Evolutionary conservation across 1,284 basidiomycete genomes (phyloP).

Genomic region (Marasmius sp.): DNA sequence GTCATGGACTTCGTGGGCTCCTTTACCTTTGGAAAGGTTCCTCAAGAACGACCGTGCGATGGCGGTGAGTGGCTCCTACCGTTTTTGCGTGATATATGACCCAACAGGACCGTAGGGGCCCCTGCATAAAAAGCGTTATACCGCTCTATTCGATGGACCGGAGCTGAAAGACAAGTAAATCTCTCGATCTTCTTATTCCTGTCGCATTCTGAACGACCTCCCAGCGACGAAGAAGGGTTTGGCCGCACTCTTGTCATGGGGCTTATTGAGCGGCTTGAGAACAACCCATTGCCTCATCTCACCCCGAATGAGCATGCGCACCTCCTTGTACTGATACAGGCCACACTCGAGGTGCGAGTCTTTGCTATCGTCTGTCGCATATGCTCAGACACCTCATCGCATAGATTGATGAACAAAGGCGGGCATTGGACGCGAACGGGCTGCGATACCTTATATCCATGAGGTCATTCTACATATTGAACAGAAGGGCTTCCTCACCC

Average conservation of each 20-base stretch:
- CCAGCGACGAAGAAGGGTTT: conserved; percentile 62
- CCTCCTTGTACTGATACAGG: conserved; percentile 79
- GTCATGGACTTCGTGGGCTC: conserved; percentile 34
- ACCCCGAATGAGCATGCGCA: conserved; percentile 78
- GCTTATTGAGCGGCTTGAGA: conserved; percentile 66
- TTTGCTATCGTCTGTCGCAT: not conserved
- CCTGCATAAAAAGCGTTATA: conserved; percentile 38
- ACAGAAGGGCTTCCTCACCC: conserved; percentile 53
- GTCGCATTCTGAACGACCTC: not conserved
- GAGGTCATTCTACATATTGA: conserved; percentile 80
- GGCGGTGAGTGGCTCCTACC: conserved; percentile 17
- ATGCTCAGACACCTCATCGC: conserved; percentile 1
- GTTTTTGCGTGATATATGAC: not conserved
- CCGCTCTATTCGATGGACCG: conserved; percentile 43
- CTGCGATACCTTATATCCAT: conserved; percentile 89
- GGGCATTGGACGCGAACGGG: conserved; percentile 86
- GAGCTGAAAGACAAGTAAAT: conserved; percentile 43
- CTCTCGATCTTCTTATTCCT: conserved; percentile 4
- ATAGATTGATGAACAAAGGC: conserved; percentile 83
- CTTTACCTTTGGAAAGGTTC: conserved; percentile 58
- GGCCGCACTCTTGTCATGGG: conserved; percentile 59
- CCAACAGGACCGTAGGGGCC: conserved; percentile 8
- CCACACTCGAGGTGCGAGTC: conserved; percentile 76
- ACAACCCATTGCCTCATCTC: conserved; percentile 65
- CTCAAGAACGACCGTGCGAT: conserved; percentile 26